Base-by-base conservation (phyloP, 352 stramenopile species). In the Phytophthora lateralis region DNA sequence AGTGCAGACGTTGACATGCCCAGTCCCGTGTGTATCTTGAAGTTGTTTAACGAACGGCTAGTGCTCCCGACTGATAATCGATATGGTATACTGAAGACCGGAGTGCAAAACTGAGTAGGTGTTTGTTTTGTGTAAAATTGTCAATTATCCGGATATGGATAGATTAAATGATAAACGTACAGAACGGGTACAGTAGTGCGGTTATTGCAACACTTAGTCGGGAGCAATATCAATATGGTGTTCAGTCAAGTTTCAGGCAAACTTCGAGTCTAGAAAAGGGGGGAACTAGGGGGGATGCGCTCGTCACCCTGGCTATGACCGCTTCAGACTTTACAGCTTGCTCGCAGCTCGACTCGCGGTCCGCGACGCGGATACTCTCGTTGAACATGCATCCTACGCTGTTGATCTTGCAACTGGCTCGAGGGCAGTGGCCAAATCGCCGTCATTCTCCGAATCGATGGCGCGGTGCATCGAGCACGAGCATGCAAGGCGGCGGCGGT, bases 401-500 rank as follows among this genome's bases (percentile, higher is more conserved):
- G 42, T 37, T 38, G 49, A 56, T 56, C 51, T 30, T 34, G 52
- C 60, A 63, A 63, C 60, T 68, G 53, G 53, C 60, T 68, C 53
- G 60, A 63, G 60, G 60, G 53, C 52, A 46, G n/a, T 11, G 46
- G 60, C 53, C 63, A 71, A 71, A 71, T 71, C 56, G 63, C 30
- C 32, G 38, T 8, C 63, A 58, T 20, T 71, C 66, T 63, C 62
- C 62, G 15, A 61, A 48, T 47, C 30, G 43, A 71, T 71, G 50
- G 55, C 45, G 51, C 47, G 18, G 37, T 47, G 15, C 30, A 43
- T 11, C 52, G 47, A 18, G 32, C 27, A 20, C 59, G 59, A 61
- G 45, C n/a, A 63, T 63, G 60, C 60, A 63, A 68, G 30, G 12
- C 6, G 2, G 14, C 15, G 12, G 38, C 7, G 53, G 20, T 38